phyloP scores from a whole-genome alignment of 1,284 basidiomycete species.

The Neolentinus lepideus region DNA sequence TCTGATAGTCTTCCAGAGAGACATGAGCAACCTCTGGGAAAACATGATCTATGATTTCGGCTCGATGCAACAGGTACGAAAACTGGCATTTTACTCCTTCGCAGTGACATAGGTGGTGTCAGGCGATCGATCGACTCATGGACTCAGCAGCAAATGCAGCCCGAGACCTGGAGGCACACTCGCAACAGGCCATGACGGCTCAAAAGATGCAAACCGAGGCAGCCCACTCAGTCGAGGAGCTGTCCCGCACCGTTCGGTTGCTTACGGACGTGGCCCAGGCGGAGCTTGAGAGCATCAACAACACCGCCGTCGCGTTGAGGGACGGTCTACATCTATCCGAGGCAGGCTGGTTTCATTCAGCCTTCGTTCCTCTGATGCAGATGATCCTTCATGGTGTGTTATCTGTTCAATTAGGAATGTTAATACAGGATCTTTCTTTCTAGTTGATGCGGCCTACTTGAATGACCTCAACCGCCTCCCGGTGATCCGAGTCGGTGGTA shows the following conservation, averaged over 20 bases:
- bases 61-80: slow-evolving; percentile 21
- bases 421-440: slow-evolving; percentile 1
- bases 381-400: not conserved
- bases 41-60: slow-evolving; percentile 19
- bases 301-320: slow-evolving; percentile 29
- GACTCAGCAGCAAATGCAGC: slow-evolving; percentile 16
- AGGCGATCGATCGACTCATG: slow-evolving; percentile 14
- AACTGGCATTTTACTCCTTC: not conserved
- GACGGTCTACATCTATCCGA: slow-evolving; percentile 10
- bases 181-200: slow-evolving; percentile 20
- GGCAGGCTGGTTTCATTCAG: not conserved
- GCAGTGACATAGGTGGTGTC: not conserved
- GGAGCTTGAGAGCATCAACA: slow-evolving; percentile 40
- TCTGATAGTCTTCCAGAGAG: slow-evolving; percentile 14
- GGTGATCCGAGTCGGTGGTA: slow-evolving; percentile 8
- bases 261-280: slow-evolving; percentile 29
- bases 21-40: slow-evolving; percentile 15
- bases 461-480: slow-evolving; percentile 10
- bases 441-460: slow-evolving; percentile 14
- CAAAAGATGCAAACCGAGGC: slow-evolving; percentile 27
- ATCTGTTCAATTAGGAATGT: not conserved
- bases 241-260: slow-evolving; percentile 27
- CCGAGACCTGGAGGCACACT: slow-evolving; percentile 16
- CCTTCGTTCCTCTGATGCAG: not conserved
- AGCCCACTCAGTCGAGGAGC: slow-evolving; percentile 23